Percentiles rank a stretch among this genome's conserved stretches.
Conservation (phyloP, 257 asterid species). For the Lycium barbarum region DNA sequence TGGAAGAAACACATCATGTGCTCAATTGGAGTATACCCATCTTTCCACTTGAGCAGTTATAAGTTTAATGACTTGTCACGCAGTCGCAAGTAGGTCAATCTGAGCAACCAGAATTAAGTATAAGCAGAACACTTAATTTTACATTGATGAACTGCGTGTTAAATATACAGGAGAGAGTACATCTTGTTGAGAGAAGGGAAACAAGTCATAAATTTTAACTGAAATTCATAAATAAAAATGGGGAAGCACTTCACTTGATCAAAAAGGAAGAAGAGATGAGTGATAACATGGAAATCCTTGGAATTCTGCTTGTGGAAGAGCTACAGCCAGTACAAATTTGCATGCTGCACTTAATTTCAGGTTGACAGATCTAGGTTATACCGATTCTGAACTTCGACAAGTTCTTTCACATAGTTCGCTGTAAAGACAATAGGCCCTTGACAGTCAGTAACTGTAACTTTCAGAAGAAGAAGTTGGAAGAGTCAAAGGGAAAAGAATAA, state of each 20-base stretch:
- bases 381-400: neutral
- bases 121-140: slow-evolving; percentile 8
- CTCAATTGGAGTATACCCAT: neutral
- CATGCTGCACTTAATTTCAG: slow-evolving; percentile 3
- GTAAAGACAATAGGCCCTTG: neutral
- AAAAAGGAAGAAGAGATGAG: neutral
- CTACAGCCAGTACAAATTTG: neutral
- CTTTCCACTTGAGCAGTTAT: neutral
- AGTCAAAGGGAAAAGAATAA: neutral
- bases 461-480: neutral
- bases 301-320: neutral
- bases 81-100: neutral
- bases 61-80: neutral
- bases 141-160: neutral
- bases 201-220: neutral
- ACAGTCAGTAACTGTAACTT: neutral
- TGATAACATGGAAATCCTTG: slow-evolving; percentile 20
- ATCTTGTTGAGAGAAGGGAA: slow-evolving; percentile 4
- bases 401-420: neutral
- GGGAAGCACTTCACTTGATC: slow-evolving; percentile 2
- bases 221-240: neutral
- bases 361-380: slow-evolving; percentile 3
- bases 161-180: neutral
- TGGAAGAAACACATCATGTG: neutral
- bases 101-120: neutral